Conservation (phyloP, 1,284 basidiomycete genomes). For the Apiotrichum porosum region DNA sequence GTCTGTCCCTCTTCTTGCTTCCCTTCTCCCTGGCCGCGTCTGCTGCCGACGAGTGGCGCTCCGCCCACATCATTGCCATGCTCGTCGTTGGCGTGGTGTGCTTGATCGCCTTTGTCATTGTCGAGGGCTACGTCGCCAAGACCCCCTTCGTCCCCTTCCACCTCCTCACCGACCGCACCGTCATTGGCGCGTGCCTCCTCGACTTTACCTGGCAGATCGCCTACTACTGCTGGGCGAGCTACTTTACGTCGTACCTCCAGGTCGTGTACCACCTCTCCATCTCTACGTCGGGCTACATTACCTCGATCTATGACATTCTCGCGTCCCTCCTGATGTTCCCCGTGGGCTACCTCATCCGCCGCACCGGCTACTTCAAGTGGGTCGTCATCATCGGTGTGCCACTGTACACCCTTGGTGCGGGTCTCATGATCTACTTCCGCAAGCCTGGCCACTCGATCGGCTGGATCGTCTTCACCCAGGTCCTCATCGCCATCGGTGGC, state of each 20-base stretch:
- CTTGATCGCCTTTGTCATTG: constrained; percentile 41
- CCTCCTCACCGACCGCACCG: constrained; percentile 42
- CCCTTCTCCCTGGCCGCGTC: constrained; percentile 46
- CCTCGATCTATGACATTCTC: constrained; percentile 44
- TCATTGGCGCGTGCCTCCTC: constrained; percentile 44
- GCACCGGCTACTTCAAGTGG: constrained; percentile 41
- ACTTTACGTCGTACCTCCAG: constrained; percentile 41
- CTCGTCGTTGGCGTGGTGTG: constrained; percentile 45
- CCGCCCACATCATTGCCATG: constrained; percentile 43
- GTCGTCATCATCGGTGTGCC: constrained; percentile 36
- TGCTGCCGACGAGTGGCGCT: constrained; percentile 32
- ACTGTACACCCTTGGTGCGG: constrained; percentile 46
- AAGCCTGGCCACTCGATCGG: constrained; percentile 27
- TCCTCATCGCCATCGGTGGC: constrained; percentile 48
- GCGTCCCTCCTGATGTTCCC: constrained; percentile 40
- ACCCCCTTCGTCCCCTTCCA: constrained; percentile 45
- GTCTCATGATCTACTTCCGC: constrained; percentile 48
- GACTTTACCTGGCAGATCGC: constrained; percentile 41
- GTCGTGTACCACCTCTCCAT: constrained; percentile 45
- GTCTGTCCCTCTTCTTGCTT: constrained; percentile 44
- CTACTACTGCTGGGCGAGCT: constrained; percentile 39
- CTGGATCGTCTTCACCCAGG: constrained; percentile 40
- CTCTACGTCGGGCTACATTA: constrained; percentile 44
- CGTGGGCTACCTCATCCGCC: constrained; percentile 41
- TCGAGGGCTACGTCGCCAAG: constrained; percentile 39